Conservation (phyloP, 148 eudicot genomes). For the Fallopia convolvulus region DNA sequence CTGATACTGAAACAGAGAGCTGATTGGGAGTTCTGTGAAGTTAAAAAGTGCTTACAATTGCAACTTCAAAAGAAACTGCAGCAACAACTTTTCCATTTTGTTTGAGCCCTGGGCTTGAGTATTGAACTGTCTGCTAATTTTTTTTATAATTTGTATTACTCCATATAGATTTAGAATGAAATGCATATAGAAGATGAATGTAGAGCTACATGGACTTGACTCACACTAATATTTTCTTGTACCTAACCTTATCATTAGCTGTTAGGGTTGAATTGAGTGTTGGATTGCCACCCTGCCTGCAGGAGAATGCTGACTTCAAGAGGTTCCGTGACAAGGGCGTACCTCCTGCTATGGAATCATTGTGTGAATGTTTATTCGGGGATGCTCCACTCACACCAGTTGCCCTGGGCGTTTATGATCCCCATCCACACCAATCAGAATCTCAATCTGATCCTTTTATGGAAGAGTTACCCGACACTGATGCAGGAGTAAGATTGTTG, state of each 20-base stretch:
- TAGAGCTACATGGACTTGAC: not conserved
- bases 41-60: not conserved
- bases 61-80: not conserved
- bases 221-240: not conserved
- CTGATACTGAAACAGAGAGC: not conserved
- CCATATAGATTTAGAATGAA: not conserved
- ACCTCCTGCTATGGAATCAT: not conserved
- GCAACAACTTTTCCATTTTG: not conserved
- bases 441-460: not conserved
- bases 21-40: not conserved
- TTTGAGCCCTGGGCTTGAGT: not conserved
- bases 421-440: not conserved
- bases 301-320: conserved; percentile 4
- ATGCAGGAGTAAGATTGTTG: not conserved
- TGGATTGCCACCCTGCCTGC: not conserved
- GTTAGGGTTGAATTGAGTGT: not conserved
- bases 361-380: not conserved
- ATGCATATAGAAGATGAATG: not conserved
- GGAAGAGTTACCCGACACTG: not conserved
- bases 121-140: not conserved
- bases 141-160: not conserved
- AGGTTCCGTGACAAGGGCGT: conserved; percentile 2
- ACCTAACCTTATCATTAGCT: no score
- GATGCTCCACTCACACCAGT: not conserved
- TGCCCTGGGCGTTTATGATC: not conserved